phyloP scores from a whole-genome alignment of 768 basidiomycete genomes.

The Leccinum barrowsii region DNA sequence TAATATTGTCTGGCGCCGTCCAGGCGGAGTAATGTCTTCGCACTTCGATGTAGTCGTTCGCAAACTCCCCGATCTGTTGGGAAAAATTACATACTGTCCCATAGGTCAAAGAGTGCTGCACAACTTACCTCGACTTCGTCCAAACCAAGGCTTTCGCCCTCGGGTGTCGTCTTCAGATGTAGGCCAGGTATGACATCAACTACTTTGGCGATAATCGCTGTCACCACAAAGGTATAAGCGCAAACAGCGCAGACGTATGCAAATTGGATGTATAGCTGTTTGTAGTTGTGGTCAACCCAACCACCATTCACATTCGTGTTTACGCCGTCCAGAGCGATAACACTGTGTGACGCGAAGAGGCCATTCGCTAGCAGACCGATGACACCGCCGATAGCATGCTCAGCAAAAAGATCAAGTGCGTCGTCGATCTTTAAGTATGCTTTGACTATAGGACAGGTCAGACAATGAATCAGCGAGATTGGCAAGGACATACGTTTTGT shows the following conservation, averaged over 20 bases:
- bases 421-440: conserved; percentile 74
- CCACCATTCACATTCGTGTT: conserved; percentile 53
- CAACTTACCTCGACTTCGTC: conserved; percentile 65
- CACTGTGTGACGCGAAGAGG: conserved; percentile 64
- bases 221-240: conserved; percentile 58
- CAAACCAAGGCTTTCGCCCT: conserved; percentile 61
- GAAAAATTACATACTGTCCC: neutral
- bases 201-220: conserved; percentile 55
- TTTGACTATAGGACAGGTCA: conserved; percentile 50
- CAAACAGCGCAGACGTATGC: conserved; percentile 57
- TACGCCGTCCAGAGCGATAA: conserved; percentile 69
- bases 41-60: conserved; percentile 66
- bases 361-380: conserved; percentile 70
- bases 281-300: conserved; percentile 74
- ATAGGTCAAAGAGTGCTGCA: neutral
- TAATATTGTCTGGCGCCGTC: conserved; percentile 29
- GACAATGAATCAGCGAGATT: neutral
- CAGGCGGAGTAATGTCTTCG: conserved; percentile 63
- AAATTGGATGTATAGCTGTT: conserved; percentile 77
- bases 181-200: conserved; percentile 59
- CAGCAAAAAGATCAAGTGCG: conserved; percentile 87
- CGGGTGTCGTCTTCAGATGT: conserved; percentile 47
- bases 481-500: conserved; percentile 59
- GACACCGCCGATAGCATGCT: conserved; percentile 84
- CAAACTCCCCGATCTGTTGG: conserved; percentile 62